A percentile compares a stretch with the other conserved stretches of the same genome.
phyloP scores from a whole-genome alignment of 2,329 filamentous ascomycete genomes.

The Grosmannia serpens region DNA sequence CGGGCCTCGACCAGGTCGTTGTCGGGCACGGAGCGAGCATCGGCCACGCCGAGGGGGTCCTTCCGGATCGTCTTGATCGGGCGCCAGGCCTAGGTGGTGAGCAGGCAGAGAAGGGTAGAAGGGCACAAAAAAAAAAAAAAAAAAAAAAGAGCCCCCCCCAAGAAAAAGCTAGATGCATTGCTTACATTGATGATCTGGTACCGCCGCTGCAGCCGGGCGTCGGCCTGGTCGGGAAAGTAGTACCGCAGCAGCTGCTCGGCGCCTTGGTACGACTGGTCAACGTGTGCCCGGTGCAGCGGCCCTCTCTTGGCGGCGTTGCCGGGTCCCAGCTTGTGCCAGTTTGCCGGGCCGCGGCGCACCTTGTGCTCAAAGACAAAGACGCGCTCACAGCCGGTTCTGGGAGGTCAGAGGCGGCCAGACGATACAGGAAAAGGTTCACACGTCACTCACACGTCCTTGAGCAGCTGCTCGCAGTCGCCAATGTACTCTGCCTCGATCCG shows the following conservation, averaged over 20 bases:
- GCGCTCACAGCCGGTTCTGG: constrained; percentile 36
- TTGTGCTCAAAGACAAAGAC: constrained; percentile 59
- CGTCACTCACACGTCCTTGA: constrained; percentile 8
- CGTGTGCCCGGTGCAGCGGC: constrained; percentile 34
- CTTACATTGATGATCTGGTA: constrained; percentile 15
- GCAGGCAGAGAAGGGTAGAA: constrained; percentile 5
- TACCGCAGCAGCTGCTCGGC: constrained; percentile 14
- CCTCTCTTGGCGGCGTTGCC: constrained; percentile 46
- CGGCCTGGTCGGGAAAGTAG: constrained; percentile 12
- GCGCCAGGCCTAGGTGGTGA: constrained; percentile 28
- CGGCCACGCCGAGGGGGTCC: constrained; percentile 29
- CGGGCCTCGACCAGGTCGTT: constrained; percentile 25
- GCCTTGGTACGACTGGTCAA: constrained; percentile 27
- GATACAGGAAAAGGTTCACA: too few species aligned
- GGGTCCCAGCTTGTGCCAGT: constrained; percentile 57
- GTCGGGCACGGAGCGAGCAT: constrained; percentile 24
- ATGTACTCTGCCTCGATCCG: constrained; percentile 41
- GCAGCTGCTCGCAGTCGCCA: constrained; percentile 49
- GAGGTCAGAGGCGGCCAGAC: background rate
- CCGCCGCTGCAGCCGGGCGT: constrained; percentile 7
- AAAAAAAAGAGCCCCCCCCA: too few species aligned
- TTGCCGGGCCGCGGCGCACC: constrained; percentile 39
- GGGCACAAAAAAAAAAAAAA: constrained; percentile 5
- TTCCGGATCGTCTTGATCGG: constrained; percentile 34
- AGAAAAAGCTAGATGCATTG: too few species aligned